Conservation (phyloP, 2,329 filamentous ascomycete genomes). For the Sporothrix pseudoabietina region DNA sequence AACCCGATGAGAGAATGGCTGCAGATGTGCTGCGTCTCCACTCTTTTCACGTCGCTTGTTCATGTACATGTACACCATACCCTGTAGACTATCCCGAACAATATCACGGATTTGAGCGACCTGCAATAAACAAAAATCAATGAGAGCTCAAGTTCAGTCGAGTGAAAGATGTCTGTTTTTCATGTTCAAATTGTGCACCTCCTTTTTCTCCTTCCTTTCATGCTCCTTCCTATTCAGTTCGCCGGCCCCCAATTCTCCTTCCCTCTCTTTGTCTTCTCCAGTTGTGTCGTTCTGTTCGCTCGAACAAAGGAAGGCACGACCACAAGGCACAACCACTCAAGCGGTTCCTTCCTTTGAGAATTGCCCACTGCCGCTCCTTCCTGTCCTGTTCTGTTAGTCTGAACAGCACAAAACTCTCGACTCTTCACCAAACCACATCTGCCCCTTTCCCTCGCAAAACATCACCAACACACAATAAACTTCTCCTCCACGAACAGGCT, state of each 20-base stretch:
- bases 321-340: neutral
- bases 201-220: neutral
- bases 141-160: neutral
- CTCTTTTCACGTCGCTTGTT: neutral
- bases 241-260: neutral
- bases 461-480: neutral
- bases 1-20: neutral
- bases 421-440: neutral
- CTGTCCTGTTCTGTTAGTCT: neutral
- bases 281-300: neutral
- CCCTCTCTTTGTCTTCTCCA: neutral
- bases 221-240: neutral
- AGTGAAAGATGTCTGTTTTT: neutral
- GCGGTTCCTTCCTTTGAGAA: neutral
- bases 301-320: neutral
- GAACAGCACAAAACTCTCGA: neutral
- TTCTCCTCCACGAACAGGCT: neutral
- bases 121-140: neutral
- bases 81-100: constrained; percentile 5
- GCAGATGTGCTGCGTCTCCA: neutral
- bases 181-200: neutral
- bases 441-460: constrained; percentile 3
- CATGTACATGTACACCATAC: constrained; percentile 18
- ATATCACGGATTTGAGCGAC: neutral
- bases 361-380: neutral